Percentiles rank a stretch among this genome's conserved stretches.
Conservation (phyloP, 2,329 filamentous ascomycete genomes). For the Calonectria pseudoturangicola region DNA sequence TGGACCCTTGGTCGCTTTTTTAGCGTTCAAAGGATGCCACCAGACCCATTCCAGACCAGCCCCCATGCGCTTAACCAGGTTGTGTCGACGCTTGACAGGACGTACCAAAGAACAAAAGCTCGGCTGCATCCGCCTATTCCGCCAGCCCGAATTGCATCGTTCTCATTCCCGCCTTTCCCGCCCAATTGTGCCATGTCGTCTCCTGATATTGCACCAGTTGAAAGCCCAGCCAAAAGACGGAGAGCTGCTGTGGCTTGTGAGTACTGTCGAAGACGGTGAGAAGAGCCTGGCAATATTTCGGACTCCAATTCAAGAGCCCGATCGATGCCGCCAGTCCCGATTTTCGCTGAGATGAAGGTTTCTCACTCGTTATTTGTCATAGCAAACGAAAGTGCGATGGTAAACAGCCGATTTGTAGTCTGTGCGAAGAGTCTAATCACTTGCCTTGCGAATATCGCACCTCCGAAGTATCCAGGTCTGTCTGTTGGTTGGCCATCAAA, state of each 20-base stretch:
- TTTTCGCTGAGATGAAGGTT: background rate
- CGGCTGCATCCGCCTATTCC: background rate
- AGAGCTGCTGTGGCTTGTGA: constrained; percentile 52
- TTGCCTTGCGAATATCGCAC: constrained; percentile 47
- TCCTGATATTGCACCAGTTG: background rate
- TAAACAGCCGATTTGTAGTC: constrained; percentile 44
- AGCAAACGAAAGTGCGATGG: constrained; percentile 51
- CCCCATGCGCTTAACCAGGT: background rate
- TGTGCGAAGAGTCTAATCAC: constrained; percentile 49
- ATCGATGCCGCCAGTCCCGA: background rate
- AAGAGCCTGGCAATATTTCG: background rate
- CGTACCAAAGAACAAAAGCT: background rate
- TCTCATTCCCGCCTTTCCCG: constrained; percentile 11
- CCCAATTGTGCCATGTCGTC: background rate
- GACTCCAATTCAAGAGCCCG: background rate
- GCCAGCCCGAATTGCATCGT: background rate
- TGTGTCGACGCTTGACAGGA: background rate
- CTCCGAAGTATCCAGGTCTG: constrained; percentile 18
- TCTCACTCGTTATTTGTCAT: background rate
- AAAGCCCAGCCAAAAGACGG: constrained; percentile 45
- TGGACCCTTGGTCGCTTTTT: background rate
- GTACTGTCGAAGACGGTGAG: constrained; percentile 48
- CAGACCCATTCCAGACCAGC: background rate
- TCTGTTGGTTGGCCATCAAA: constrained; percentile 6
- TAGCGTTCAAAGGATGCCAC: background rate